Percentiles rank a stretch among this genome's conserved stretches.
Conservation (phyloP, 2,329 filamentous ascomycete genomes). For the Aphanocladium album region DNA sequence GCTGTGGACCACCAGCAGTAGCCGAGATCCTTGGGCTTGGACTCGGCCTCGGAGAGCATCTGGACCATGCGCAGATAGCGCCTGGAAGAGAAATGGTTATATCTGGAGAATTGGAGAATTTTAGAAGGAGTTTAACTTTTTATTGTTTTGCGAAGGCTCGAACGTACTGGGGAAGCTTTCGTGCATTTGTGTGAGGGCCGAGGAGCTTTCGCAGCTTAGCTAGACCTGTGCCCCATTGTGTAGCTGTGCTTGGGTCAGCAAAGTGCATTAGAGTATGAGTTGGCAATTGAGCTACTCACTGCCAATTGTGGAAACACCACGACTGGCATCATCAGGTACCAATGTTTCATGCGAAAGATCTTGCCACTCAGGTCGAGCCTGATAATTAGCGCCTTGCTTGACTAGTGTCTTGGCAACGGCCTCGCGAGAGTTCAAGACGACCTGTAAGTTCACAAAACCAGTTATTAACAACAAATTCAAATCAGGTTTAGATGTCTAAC, state of each 20-base stretch:
- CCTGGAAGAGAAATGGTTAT: neutral
- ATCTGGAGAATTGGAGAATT: neutral
- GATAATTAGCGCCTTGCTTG: neutral
- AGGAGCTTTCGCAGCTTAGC: neutral
- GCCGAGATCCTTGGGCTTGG: neutral
- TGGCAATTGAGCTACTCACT: neutral
- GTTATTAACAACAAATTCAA: neutral
- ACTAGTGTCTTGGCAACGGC: neutral
- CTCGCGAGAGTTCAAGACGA: neutral
- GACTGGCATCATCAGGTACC: neutral
- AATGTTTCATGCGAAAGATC: neutral
- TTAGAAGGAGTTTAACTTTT: too few relatives aligned
- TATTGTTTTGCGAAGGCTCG: neutral
- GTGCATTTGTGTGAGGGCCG: neutral
- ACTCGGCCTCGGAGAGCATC: neutral
- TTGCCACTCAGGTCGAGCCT: neutral
- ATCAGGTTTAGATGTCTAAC: neutral
- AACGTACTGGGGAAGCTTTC: neutral
- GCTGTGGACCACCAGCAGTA: constrained; percentile 6
- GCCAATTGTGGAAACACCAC: neutral
- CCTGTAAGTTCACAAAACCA: neutral
- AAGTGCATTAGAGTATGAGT: neutral
- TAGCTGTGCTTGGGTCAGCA: neutral
- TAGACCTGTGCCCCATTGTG: neutral
- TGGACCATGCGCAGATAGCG: neutral